A percentile compares a stretch with the other conserved stretches of the same genome.
These are phyloP conservation scores for Metschnikowia arizonensis DNA, from an alignment of 805 yeast species.

Conservation along the genomic window DNA sequence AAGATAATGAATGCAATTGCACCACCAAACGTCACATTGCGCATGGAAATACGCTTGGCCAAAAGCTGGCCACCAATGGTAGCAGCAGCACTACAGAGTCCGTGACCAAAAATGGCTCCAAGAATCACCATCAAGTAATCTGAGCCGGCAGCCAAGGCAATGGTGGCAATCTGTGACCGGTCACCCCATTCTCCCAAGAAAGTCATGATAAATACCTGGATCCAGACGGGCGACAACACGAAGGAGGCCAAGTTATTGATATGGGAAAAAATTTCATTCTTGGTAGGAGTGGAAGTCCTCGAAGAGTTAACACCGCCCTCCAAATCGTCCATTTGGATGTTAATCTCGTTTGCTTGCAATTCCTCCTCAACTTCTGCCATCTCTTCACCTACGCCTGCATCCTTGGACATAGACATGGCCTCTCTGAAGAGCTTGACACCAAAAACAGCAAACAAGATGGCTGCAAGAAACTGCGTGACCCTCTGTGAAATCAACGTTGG, in stretches of 20 bases:
- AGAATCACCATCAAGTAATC: constrained; percentile 83
- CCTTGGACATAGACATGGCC: constrained; percentile 76
- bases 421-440: constrained; percentile 74
- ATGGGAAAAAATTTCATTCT: constrained; percentile 30
- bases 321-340: constrained; percentile 46
- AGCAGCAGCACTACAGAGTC: constrained; percentile 83
- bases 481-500: constrained; percentile 79
- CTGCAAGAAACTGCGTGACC: constrained; percentile 78
- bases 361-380: constrained; percentile 96
- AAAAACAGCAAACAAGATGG: constrained; percentile 73
- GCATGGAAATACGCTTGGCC: constrained; percentile 85
- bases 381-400: constrained; percentile 89
- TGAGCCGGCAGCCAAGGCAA: constrained; percentile 97
- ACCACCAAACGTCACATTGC: constrained; percentile 89
- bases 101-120: constrained; percentile 91
- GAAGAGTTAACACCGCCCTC: constrained; percentile 49
- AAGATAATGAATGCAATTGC: constrained; percentile 82
- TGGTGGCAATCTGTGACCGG: constrained; percentile 95
- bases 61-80: constrained; percentile 87
- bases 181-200: constrained; percentile 99
- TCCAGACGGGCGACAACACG: constrained; percentile 82
- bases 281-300: constrained; percentile 6
- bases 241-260: constrained; percentile 54
- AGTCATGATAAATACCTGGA: constrained; percentile 92
- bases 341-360: constrained; percentile 60